These are phyloP conservation scores for Penicillium ochrochloron DNA, from an alignment of 495 filamentous ascomycete genomes.

Conservation along the genomic window DNA sequence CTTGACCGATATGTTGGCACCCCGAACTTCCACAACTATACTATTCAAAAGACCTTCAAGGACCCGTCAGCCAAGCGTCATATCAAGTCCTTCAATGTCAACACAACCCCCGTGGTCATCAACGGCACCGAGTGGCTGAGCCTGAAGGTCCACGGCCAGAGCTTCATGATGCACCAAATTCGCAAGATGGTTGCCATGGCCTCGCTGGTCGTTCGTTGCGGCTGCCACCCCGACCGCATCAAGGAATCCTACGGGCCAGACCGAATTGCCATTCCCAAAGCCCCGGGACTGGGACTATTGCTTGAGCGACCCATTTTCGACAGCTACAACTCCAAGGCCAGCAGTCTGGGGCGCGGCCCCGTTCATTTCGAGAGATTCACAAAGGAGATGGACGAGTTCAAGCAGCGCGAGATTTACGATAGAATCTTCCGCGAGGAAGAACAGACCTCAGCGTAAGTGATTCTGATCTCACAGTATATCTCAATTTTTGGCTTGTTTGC, in stretches of 20 bases:
- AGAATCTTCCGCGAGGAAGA: constrained; percentile 90
- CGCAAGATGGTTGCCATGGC: constrained; percentile 98
- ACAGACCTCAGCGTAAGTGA: constrained; percentile 70
- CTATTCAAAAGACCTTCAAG: constrained; percentile 76
- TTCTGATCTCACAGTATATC: not conserved
- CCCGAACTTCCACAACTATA: constrained; percentile 94
- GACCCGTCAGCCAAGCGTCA: constrained; percentile 84
- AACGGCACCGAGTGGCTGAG: constrained; percentile 93
- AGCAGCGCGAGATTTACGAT: constrained; percentile 90
- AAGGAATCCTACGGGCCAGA: constrained; percentile 65
- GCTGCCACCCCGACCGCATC: constrained; percentile 68
- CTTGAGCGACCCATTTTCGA: constrained; percentile 91
- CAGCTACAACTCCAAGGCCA: constrained; percentile 70
- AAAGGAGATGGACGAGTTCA: constrained; percentile 82
- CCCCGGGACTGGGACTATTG: constrained; percentile 83
- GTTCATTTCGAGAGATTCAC: constrained; percentile 81
- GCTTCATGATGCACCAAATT: constrained; percentile 99
- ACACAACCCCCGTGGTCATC: constrained; percentile 75
- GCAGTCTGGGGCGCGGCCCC: constrained; percentile 59
- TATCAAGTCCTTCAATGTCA: constrained; percentile 85
- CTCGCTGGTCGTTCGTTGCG: constrained; percentile 79
- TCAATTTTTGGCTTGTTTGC: constrained; percentile 10
- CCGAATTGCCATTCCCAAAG: constrained; percentile 89
- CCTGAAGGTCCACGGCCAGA: constrained; percentile 93
- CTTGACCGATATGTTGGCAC: constrained; percentile 79